Base-by-base conservation (phyloP, 352 stramenopile species). In the Globisporangium lucens region DNA sequence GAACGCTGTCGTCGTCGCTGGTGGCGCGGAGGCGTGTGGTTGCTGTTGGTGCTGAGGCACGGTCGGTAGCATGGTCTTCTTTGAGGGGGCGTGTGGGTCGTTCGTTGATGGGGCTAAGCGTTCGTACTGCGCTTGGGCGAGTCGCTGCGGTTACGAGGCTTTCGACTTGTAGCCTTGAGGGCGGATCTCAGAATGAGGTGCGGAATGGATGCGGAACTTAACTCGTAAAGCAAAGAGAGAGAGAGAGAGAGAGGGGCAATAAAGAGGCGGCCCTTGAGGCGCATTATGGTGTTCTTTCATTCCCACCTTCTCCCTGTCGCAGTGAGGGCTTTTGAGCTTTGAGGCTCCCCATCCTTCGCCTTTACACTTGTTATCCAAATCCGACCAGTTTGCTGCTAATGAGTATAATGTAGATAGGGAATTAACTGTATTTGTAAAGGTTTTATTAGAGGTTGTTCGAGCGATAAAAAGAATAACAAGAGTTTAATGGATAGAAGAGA, bases 1-100 rank as follows among this genome's bases (percentile, higher is more conserved):
- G 43, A 68, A 64, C n/a, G 51, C 36, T 43, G 65, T 67, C 43
- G 51, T 46, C 57, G 65, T 67, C 43, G 43, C 22, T 1, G 36
- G 9, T 20, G 27, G 22, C 1, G 27, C 4, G 2, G 12, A 10
- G 1, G 38, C 29, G 30, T 61, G 59, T 2, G 51, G 33, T 36
- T 29, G 55, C 55, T 22, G 20, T 29, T 36, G 24, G 24, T 24
- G 55, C 7, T 6, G 53, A 22, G 30, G 30, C 30, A 61, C 43
- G 24, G 43, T 51, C 7, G 43, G 30, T 33, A 3, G 43, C 43
- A 51, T 51, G 17, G 15, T 56, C n/a, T 56, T 30, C n/a, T 60
- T 33, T 33, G 30, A 33, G 3, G 4, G 30, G 30, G 29, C 29
- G 27, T 29, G 20, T 47, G 2, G 10, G 10, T 10, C 1, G 36